These are phyloP conservation scores for Diaporthe amygdali DNA, from an alignment of 2,329 filamentous ascomycete genomes.

Conservation along the genomic window DNA sequence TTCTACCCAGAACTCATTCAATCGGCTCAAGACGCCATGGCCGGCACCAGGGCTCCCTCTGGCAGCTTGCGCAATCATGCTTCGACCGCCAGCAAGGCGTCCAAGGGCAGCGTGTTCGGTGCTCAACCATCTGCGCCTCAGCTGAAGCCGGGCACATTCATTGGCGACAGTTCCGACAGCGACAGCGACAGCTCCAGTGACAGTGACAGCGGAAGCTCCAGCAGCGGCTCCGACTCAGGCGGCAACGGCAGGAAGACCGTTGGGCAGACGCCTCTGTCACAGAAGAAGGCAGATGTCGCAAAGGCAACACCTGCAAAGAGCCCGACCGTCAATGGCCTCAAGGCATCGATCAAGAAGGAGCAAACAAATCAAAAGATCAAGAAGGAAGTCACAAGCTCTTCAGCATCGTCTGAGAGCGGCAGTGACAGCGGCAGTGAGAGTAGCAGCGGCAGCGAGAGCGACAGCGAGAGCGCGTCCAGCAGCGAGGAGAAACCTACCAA, in stretches of 20 bases:
- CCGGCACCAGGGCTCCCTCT: slow-evolving; percentile 17
- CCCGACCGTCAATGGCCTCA: slow-evolving; percentile 23
- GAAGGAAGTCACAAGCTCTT: slow-evolving; percentile 27
- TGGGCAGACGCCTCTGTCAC: slow-evolving; percentile 25
- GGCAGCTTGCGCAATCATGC: slow-evolving; percentile 25
- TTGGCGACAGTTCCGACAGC: slow-evolving; percentile 24
- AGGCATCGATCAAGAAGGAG: slow-evolving; percentile 16
- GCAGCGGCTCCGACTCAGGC: slow-evolving; percentile 36
- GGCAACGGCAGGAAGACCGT: slow-evolving; percentile 41
- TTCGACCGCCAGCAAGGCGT: slow-evolving; percentile 22
- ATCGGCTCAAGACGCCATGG: slow-evolving; percentile 6
- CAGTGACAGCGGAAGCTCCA: slow-evolving; percentile 32
- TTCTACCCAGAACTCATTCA: background rate
- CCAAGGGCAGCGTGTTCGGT: background rate
- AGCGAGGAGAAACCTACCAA: slow-evolving; percentile 30
- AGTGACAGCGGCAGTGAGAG: slow-evolving; percentile 4
- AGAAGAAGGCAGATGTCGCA: slow-evolving; percentile 12
- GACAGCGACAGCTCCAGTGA: slow-evolving; percentile 32
- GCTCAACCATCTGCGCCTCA: slow-evolving; percentile 31
- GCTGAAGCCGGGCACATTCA: slow-evolving; percentile 41
- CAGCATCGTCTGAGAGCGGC: slow-evolving; percentile 6
- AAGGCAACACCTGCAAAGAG: slow-evolving; percentile 20
- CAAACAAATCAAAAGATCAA: slow-evolving; percentile 23
- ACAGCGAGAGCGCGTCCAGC: slow-evolving; percentile 19
- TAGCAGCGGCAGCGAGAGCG: background rate